Percentiles rank a stretch among this genome's conserved stretches.
These are phyloP conservation scores for Pestalotiopsis sp. DNA, from an alignment of 2,329 filamentous ascomycete genomes.

Conservation along the genomic window DNA sequence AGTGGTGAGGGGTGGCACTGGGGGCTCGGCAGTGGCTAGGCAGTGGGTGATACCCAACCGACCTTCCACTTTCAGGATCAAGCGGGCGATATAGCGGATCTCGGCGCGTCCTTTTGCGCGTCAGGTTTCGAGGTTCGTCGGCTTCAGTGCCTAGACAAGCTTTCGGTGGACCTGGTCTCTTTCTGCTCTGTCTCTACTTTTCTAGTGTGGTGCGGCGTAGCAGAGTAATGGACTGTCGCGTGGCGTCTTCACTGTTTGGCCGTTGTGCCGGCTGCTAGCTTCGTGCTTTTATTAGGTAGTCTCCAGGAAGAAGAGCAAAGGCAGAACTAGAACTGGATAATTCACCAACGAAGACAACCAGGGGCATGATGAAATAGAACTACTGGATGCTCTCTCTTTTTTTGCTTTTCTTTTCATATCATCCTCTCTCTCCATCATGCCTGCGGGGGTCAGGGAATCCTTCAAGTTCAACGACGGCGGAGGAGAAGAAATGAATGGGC, in stretches of 20 bases:
- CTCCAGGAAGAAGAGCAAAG: too few species aligned
- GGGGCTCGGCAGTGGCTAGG: neutral
- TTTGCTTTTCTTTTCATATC: too few species aligned
- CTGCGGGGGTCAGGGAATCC: neutral
- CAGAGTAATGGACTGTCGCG: neutral
- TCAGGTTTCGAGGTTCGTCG: neutral
- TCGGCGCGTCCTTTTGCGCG: neutral
- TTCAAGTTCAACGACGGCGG: neutral
- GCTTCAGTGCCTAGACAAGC: neutral
- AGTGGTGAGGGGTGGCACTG: neutral
- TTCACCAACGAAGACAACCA: too few species aligned
- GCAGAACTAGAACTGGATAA: too few species aligned
- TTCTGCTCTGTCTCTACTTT: neutral
- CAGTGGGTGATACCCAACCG: constrained; percentile 1
- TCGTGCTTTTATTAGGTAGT: too few species aligned
- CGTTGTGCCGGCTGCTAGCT: neutral
- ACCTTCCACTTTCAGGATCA: constrained; percentile 1
- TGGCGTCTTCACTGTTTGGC: neutral
- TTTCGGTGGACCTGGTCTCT: neutral
- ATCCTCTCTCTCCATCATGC: too few species aligned
- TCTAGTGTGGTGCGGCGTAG: neutral
- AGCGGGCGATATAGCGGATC: neutral
- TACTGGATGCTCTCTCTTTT: too few species aligned
- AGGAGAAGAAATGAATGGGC: constrained; percentile 1
- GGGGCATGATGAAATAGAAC: too few species aligned